These are phyloP conservation scores for Ophiocordyceps camponoti-floridani DNA, from an alignment of 2,329 filamentous ascomycete genomes.

Conservation along the genomic window DNA sequence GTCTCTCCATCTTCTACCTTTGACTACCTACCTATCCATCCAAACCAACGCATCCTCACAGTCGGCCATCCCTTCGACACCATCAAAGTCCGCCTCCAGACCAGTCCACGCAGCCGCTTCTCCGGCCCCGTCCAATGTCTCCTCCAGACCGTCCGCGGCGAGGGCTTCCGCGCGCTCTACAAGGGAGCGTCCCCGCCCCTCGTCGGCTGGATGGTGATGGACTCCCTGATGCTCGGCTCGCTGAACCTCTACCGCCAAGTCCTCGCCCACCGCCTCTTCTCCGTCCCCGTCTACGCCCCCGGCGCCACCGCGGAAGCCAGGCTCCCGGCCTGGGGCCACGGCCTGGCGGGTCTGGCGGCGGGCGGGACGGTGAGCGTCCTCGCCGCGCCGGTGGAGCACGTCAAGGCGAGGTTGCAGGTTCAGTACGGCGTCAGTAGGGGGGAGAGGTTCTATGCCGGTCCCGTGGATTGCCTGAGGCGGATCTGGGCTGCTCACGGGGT, in stretches of 20 bases:
- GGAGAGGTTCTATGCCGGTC: conserved; percentile 66
- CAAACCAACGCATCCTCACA: conserved; percentile 6
- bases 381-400: conserved; percentile 83
- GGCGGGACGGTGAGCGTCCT: conserved; percentile 85
- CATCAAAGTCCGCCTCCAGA: conserved; percentile 90
- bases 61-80: conserved; percentile 77
- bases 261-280: too few relatives aligned
- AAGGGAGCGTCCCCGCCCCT: conserved; percentile 87
- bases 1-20: too few relatives aligned
- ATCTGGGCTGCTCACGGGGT: conserved; percentile 57
- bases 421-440: conserved; percentile 74
- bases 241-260: conserved; percentile 78
- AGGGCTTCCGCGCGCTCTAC: conserved; percentile 74
- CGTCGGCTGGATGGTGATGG: conserved; percentile 98
- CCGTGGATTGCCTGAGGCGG: conserved; percentile 65
- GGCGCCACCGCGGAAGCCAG: not conserved
- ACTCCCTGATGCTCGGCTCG: conserved; percentile 76
- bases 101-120: conserved; percentile 61
- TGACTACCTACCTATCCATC: too few relatives aligned
- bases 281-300: conserved; percentile 61
- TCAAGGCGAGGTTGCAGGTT: conserved; percentile 86
- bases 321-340: conserved; percentile 43
- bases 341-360: conserved; percentile 70
- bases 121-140: conserved; percentile 74
- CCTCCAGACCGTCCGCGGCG: conserved; percentile 65